Conservation (phyloP, 176 grass and related monocot genomes). For the Bromus sterilis region DNA sequence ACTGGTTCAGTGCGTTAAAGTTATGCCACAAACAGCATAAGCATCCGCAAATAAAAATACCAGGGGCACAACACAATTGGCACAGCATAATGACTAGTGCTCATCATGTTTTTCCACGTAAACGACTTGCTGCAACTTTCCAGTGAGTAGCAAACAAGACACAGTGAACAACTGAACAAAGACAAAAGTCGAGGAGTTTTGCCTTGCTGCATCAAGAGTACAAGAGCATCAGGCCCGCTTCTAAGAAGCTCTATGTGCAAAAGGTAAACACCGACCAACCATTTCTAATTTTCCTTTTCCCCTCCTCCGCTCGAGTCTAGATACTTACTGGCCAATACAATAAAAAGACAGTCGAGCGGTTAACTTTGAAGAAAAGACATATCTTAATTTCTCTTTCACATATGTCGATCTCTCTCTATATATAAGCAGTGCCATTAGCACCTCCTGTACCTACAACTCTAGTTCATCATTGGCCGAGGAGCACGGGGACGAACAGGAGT, state of each 20-base stretch:
- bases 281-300: not conserved
- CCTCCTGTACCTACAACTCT: slow-evolving; percentile 72
- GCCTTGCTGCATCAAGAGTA: slow-evolving; percentile 50
- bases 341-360: slow-evolving; percentile 10
- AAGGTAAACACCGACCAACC: slow-evolving; percentile 25
- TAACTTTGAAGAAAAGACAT: slow-evolving; percentile 50
- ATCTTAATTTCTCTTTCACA: slow-evolving; percentile 46
- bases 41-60: not conserved
- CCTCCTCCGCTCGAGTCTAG: slow-evolving; percentile 1
- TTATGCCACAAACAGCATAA: not conserved
- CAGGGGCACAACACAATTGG: not conserved
- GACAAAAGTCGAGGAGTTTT: slow-evolving; percentile 45
- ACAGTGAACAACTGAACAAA: slow-evolving; percentile 58
- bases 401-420: slow-evolving; percentile 67
- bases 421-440: slow-evolving; percentile 67
- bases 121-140: slow-evolving; percentile 9
- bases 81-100: slow-evolving; percentile 19
- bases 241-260: slow-evolving; percentile 59
- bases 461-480: slow-evolving; percentile 61
- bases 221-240: slow-evolving; percentile 29
- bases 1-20: not conserved
- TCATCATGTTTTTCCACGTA: slow-evolving; percentile 27
- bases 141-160: slow-evolving; percentile 33
- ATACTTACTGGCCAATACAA: slow-evolving; percentile 24
- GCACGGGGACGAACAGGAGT: slow-evolving; percentile 92